phyloP scores from a whole-genome alignment of 345 rosid species.

The Limnanthes douglasii region DNA sequence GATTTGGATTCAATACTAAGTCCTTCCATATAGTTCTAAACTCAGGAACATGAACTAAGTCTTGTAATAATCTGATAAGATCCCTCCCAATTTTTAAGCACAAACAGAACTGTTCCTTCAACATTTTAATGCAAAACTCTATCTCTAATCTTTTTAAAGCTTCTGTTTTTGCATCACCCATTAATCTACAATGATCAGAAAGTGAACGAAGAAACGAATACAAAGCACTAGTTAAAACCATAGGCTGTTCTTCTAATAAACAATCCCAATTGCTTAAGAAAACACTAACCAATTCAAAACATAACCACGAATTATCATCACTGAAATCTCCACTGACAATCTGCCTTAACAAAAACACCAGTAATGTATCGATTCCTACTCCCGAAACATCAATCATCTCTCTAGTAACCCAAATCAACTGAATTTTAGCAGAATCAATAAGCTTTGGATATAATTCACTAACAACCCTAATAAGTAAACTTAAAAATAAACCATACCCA shows the following conservation, averaged over 20 bases:
- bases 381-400: slow-evolving; percentile 59
- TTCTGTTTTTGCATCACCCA: slow-evolving; percentile 16
- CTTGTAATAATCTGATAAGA: slow-evolving; percentile 54
- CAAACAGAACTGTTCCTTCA: slow-evolving; percentile 45
- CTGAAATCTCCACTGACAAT: slow-evolving; percentile 59
- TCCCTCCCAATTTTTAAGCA: slow-evolving; percentile 70
- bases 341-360: slow-evolving; percentile 42
- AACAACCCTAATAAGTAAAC: slow-evolving; percentile 24
- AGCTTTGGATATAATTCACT: slow-evolving; percentile 45
- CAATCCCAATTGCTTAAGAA: slow-evolving; percentile 32
- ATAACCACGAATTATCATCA: slow-evolving; percentile 61
- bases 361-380: slow-evolving; percentile 30
- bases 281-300: slow-evolving; percentile 44
- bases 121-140: slow-evolving; percentile 59
- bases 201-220: slow-evolving; percentile 52
- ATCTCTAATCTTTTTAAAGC: slow-evolving; percentile 40
- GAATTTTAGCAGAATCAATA: slow-evolving; percentile 32
- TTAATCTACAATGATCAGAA: slow-evolving; percentile 52
- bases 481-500: slow-evolving; percentile 47
- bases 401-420: slow-evolving; percentile 47
- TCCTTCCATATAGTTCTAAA: slow-evolving; percentile 49
- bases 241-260: slow-evolving; percentile 40
- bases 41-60: slow-evolving; percentile 54
- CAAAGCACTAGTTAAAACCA: slow-evolving; percentile 44
- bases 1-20: slow-evolving; percentile 29